Evolutionary conservation across 176 grass and related monocot species (phyloP).

Genomic region (Carex parvula): DNA sequence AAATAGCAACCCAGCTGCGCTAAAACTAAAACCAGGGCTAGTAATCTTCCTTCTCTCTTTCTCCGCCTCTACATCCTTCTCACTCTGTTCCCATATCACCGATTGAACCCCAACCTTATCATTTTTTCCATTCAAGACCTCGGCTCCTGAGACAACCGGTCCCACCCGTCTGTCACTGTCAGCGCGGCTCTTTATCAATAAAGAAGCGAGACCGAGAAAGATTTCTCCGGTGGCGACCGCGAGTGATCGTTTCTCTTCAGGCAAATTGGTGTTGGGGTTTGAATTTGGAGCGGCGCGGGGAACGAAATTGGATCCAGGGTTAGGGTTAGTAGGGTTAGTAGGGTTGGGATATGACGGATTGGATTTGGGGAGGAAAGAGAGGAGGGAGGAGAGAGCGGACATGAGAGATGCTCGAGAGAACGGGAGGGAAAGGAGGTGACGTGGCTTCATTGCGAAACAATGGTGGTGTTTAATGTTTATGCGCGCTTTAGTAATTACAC

Average conservation of each 20-base stretch:
- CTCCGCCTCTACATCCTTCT: constrained; percentile 43
- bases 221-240: constrained; percentile 38
- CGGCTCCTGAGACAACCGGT: background rate
- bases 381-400: constrained; percentile 26
- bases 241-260: constrained; percentile 25
- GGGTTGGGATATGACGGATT: background rate
- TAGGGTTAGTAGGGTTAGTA: background rate
- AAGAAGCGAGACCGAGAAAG: constrained; percentile 37
- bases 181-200: constrained; percentile 24
- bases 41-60: constrained; percentile 32
- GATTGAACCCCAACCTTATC: background rate
- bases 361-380: constrained; percentile 25
- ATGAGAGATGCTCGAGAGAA: constrained; percentile 20
- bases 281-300: constrained; percentile 12
- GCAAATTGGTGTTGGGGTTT: background rate
- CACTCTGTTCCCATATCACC: constrained; percentile 46
- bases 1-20: constrained; percentile 42
- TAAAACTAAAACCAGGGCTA: constrained; percentile 50
- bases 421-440: background rate
- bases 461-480: background rate
- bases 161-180: background rate
- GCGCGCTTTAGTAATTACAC: background rate
- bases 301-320: background rate
- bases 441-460: constrained; percentile 15
- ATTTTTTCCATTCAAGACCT: constrained; percentile 7